A percentile compares a stretch with the other conserved stretches of the same genome.
Evolutionary conservation across 805 yeast species (phyloP).

Genomic region (Cyberlindnera galapagoensis): DNA sequence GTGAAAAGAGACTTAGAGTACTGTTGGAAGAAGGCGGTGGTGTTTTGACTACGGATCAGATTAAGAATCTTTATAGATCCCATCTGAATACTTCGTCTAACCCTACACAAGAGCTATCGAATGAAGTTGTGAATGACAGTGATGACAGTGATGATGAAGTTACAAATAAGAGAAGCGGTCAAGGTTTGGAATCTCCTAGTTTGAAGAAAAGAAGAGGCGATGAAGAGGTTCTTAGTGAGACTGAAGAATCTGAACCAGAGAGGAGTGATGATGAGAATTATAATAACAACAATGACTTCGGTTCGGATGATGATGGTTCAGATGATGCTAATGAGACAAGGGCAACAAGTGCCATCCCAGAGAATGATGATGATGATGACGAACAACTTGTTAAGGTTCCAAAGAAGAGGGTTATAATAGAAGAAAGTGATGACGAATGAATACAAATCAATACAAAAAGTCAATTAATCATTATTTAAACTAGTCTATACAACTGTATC

Average conservation of each 20-base stretch:
- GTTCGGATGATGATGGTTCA: background rate
- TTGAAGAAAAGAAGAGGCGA: conserved; percentile 8
- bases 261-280: conserved; percentile 1
- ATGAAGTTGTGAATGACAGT: conserved; percentile 1
- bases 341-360: background rate
- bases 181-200: conserved; percentile 6
- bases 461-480: background rate
- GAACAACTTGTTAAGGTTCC: conserved; percentile 2
- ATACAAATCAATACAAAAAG: background rate
- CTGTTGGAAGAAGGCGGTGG: conserved; percentile 17
- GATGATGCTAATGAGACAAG: conserved; percentile 2
- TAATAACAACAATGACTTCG: background rate
- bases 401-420: conserved; percentile 9
- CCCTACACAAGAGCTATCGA: background rate
- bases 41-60: conserved; percentile 8
- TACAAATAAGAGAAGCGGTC: conserved; percentile 3
- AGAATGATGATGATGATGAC: conserved; percentile 3
- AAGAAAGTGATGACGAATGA: conserved; percentile 11
- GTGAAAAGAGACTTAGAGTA: conserved; percentile 45
- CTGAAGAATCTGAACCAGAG: conserved; percentile 1
- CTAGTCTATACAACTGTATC: background rate
- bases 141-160: conserved; percentile 3
- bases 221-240: conserved; percentile 1
- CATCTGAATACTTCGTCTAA: background rate
- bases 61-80: conserved; percentile 7